Percentiles rank a stretch among this genome's conserved stretches.
phyloP scores from a whole-genome alignment of 495 filamentous ascomycete species.

The Aspergillus steynii region DNA sequence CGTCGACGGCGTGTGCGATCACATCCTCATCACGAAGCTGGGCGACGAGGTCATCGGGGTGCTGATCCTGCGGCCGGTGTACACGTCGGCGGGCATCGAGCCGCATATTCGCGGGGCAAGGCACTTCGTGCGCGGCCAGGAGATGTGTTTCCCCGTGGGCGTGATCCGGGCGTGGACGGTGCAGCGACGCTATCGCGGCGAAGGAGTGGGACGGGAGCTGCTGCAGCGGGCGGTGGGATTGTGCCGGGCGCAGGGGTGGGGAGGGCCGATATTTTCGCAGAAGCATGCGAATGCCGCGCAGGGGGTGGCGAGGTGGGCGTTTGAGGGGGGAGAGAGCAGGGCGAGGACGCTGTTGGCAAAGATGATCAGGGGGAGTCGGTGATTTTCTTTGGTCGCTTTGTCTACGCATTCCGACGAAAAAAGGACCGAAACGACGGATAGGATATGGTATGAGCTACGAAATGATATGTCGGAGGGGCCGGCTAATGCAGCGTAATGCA shows the following conservation, averaged over 20 bases:
- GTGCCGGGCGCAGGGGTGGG: slow-evolving; percentile 54
- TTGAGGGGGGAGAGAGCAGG: slow-evolving; percentile 46
- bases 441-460: background rate
- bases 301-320: slow-evolving; percentile 30
- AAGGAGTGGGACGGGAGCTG: slow-evolving; percentile 67
- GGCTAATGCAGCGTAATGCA: no score
- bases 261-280: slow-evolving; percentile 60
- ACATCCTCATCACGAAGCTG: slow-evolving; percentile 55
- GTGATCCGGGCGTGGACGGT: slow-evolving; percentile 79
- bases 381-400: background rate
- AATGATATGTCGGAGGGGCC: background rate
- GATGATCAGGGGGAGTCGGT: background rate
- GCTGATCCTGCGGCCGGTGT: slow-evolving; percentile 46
- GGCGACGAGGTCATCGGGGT: slow-evolving; percentile 59
- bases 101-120: slow-evolving; percentile 1
- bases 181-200: slow-evolving; percentile 59
- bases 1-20: slow-evolving; percentile 17
- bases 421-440: background rate
- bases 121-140: background rate
- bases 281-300: slow-evolving; percentile 66
- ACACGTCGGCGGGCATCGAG: slow-evolving; percentile 20
- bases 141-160: slow-evolving; percentile 9
- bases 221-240: slow-evolving; percentile 64
- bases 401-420: background rate
- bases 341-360: slow-evolving; percentile 47